Base-by-base conservation (phyloP, 345 rosid genomes). In the Stellera chamaejasme region DNA sequence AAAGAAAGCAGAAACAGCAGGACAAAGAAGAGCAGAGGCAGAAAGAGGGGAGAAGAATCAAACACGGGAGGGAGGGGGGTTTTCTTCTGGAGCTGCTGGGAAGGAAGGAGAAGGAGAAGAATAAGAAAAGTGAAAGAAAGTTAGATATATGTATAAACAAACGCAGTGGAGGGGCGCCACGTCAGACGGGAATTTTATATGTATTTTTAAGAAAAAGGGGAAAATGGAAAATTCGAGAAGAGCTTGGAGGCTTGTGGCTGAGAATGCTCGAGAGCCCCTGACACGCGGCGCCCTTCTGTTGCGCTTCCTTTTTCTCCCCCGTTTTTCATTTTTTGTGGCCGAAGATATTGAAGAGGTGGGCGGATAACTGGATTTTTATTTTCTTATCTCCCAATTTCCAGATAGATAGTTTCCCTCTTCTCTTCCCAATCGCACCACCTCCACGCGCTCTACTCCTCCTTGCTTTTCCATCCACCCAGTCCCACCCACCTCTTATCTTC, bases 171-270 rank as follows among this genome's bases (percentile, higher is more conserved):
- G 13, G 46, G 52, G 16, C 48, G 78, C 72, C 83, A 77, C 85
- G 75, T 83, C 66, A 63, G 72, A 74, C 55, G 1, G 15, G 15
- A 8, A 19, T 19, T 19, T 19, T 19, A 19, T 19, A 19, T 19
- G 23, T 19, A 0, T 19, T 19, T 19, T 19, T 19, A 19, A 19
- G 23, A 19, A 19, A 19, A 19, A 19, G 1, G 23, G 23, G 23
- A 19, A 19, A 28, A 60, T 36, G 65, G 78, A 79, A 69, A 69
- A 67, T 63, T 78, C 86, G 68, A 72, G 82, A 83, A 74, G 75
- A 53, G 14, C 53, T 45, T 47, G 61, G 56, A 47, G 67, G 70
- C 77, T 70, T 69, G 87, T 78, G 90, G 90, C 82, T 72, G 67
- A 69, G 75, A 78, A 66, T 27, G 56, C 43, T 47, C 54, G 63